Conservation (phyloP, 2,329 filamentous ascomycete genomes). For the Exutisphaerella laricina region DNA sequence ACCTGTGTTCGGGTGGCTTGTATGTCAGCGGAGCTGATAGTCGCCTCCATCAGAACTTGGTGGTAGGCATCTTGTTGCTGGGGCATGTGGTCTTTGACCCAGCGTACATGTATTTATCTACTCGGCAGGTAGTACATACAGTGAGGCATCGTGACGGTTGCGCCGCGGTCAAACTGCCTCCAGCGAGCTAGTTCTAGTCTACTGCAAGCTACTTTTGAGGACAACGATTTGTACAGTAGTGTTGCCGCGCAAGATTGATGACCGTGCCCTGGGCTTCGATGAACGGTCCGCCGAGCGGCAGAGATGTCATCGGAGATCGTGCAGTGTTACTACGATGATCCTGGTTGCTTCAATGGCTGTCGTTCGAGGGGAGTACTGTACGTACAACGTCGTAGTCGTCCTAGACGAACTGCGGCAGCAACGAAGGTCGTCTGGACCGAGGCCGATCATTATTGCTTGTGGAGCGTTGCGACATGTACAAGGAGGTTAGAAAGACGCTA, state of each 20-base stretch:
- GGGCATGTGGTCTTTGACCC: neutral
- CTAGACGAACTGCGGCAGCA: too few relatives aligned
- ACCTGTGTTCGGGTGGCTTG: neutral
- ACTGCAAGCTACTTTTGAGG: neutral
- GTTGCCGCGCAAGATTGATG: neutral
- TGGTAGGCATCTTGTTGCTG: neutral
- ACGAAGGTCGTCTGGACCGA: neutral
- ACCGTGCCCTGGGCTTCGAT: neutral
- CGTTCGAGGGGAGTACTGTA: too few relatives aligned
- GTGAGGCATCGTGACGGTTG: neutral
- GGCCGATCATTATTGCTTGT: neutral
- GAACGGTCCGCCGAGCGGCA: neutral
- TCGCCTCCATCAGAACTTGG: neutral
- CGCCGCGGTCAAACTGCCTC: neutral
- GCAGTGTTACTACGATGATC: neutral
- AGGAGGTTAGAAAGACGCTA: constrained; percentile 4
- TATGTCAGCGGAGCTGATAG: neutral
- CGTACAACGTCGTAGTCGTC: too few relatives aligned
- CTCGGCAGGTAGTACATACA: neutral
- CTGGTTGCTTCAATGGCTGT: too few relatives aligned
- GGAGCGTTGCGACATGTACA: neutral
- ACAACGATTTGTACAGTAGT: neutral
- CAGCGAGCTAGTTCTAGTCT: neutral
- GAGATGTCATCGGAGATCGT: neutral
- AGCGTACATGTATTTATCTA: neutral